Conservation (phyloP, 345 rosid species). For the Eucalyptus sp. region DNA sequence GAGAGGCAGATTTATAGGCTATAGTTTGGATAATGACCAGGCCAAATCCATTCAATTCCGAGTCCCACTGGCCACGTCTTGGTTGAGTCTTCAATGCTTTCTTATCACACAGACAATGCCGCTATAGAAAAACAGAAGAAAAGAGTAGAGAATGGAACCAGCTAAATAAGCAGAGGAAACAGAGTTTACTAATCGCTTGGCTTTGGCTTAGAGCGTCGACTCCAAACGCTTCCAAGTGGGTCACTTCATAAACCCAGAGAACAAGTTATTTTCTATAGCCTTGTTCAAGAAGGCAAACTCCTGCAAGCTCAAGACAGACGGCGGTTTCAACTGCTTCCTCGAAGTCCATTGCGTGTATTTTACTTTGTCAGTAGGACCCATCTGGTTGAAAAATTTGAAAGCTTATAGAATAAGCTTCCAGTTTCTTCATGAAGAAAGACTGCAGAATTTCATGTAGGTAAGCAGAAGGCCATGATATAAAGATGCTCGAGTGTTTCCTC, state of each 20-base stretch:
- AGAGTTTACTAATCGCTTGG: not conserved
- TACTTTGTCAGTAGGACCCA: not conserved
- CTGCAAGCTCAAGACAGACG: not conserved
- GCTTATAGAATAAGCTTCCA: not conserved
- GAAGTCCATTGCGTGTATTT: not conserved
- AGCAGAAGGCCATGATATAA: not conserved
- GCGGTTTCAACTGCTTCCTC: not conserved
- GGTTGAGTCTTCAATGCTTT: not conserved
- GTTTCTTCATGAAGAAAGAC: not conserved
- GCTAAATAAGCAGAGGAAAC: not conserved
- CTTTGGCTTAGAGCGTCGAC: not conserved
- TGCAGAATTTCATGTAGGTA: not conserved
- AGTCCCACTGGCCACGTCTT: no score
- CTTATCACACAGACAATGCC: not conserved
- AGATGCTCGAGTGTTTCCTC: not conserved
- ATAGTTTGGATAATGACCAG: no score
- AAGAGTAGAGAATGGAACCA: not conserved
- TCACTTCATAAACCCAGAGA: not conserved
- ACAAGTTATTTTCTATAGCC: not conserved
- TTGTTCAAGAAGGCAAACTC: not conserved
- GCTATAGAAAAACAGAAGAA: not conserved
- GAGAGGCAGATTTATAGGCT: no score
- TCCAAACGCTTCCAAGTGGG: not conserved
- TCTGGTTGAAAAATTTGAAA: not conserved
- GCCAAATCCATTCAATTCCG: no score